Conservation (phyloP, 176 grass and related monocot genomes). For the Zizania latifolia region DNA sequence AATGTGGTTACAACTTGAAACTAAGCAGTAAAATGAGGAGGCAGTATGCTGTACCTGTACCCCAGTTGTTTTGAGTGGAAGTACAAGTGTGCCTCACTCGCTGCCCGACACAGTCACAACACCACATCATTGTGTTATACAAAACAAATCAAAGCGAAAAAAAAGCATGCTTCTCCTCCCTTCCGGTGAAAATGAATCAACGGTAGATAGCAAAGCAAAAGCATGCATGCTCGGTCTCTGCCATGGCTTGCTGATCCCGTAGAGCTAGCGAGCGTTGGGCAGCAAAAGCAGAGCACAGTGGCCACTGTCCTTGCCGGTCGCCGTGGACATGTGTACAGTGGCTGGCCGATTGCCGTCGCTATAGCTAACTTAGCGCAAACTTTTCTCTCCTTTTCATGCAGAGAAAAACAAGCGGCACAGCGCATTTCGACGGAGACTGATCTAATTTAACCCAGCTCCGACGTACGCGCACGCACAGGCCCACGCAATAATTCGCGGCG, state of each 20-base stretch:
- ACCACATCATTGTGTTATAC: slow-evolving; percentile 6
- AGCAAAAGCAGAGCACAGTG: neutral
- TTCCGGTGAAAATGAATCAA: too few relatives aligned
- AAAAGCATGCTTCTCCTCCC: too few relatives aligned
- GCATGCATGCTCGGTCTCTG: slow-evolving; percentile 6
- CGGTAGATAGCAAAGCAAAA: too few relatives aligned
- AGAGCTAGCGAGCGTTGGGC: neutral
- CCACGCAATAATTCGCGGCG: neutral
- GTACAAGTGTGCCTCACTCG: neutral
- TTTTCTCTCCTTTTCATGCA: neutral
- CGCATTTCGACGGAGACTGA: neutral
- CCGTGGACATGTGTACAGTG: neutral
- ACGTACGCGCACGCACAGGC: neutral
- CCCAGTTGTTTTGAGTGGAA: neutral
- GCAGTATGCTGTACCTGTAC: neutral
- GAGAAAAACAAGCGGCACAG: neutral
- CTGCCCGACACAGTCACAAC: neutral
- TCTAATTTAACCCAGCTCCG: too few relatives aligned
- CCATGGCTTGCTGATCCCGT: neutral
- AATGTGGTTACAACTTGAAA: neutral
- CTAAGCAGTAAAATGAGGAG: neutral
- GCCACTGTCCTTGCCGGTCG: neutral
- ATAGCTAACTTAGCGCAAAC: too few relatives aligned
- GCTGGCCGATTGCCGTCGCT: neutral
- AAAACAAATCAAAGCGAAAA: neutral